A percentile compares a stretch with the other conserved stretches of the same genome.
Conservation (phyloP, 2,329 filamentous ascomycete genomes). For the Colletotrichum ledebouriae region DNA sequence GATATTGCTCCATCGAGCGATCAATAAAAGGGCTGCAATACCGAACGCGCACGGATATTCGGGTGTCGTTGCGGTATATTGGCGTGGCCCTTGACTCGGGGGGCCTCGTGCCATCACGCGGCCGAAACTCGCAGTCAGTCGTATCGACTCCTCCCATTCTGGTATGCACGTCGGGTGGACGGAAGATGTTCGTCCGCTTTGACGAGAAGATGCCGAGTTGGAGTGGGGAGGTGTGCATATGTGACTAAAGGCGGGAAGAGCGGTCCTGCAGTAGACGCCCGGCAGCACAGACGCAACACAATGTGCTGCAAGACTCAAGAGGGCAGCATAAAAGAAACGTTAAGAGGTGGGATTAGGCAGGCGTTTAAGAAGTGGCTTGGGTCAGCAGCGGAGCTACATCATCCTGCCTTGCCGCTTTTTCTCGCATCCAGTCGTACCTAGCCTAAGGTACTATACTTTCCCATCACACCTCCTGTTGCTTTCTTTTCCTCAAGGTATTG, state of each 20-base stretch:
- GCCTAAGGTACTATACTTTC: background rate
- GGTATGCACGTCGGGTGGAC: too few relatives aligned
- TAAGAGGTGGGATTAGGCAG: background rate
- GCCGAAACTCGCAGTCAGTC: background rate
- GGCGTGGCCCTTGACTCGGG: background rate
- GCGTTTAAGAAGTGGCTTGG: constrained; percentile 5
- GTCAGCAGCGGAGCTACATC: constrained; percentile 24
- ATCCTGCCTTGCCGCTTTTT: constrained; percentile 17
- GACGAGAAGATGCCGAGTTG: constrained; percentile 22
- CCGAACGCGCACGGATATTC: background rate
- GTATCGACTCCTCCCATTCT: too few relatives aligned
- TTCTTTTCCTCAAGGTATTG: too few relatives aligned
- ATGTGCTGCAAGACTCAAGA: constrained; percentile 4
- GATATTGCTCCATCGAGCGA: background rate
- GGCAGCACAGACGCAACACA: constrained; percentile 14
- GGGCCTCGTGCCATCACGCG: constrained; percentile 23
- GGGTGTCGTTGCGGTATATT: background rate
- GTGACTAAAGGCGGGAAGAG: constrained; percentile 33
- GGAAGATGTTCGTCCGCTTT: too few relatives aligned
- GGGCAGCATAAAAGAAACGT: background rate
- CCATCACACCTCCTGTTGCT: constrained; percentile 12
- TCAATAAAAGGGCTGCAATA: constrained; percentile 4
- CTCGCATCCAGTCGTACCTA: background rate
- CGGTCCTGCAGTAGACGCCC: constrained; percentile 11
- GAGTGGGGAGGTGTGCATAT: constrained; percentile 7